phyloP scores from a whole-genome alignment of 2,329 filamentous ascomycete species.

The Lasiodiplodia theobromae region DNA sequence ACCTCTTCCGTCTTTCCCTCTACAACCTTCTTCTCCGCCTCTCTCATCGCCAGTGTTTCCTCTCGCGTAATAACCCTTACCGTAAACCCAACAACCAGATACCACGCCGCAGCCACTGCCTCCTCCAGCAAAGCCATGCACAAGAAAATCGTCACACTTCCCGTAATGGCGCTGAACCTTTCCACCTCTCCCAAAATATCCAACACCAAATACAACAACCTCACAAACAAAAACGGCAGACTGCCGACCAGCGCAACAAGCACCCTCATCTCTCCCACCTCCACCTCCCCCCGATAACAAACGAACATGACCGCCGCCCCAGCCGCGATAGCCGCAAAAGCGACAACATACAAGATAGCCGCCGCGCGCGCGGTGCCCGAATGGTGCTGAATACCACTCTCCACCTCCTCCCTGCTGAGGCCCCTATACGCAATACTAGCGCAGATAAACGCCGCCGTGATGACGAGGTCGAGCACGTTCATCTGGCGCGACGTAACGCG shows the following conservation, averaged over 20 bases:
- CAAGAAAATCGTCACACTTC: neutral
- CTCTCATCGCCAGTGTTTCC: neutral
- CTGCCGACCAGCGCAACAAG: neutral
- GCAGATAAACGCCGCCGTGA: constrained; percentile 17
- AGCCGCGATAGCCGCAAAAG: neutral
- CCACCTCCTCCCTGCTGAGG: neutral
- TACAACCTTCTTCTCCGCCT: neutral
- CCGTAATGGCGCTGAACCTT: neutral
- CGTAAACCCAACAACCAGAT: neutral
- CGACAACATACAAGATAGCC: neutral
- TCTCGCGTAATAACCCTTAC: neutral
- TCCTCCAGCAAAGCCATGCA: constrained; percentile 4
- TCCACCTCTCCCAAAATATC: neutral
- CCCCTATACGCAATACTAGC: neutral
- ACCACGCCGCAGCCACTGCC: neutral
- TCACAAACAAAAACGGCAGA: neutral
- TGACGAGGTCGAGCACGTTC: neutral
- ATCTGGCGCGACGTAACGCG: neutral
- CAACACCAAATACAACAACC: neutral
- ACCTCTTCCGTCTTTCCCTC: neutral
- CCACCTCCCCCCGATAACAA: neutral
- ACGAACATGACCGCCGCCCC: neutral
- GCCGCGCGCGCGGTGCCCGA: neutral
- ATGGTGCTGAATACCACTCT: neutral
- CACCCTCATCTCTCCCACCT: neutral